phyloP scores from a whole-genome alignment of 345 rosid species.

The Eutrema yunnanense region DNA sequence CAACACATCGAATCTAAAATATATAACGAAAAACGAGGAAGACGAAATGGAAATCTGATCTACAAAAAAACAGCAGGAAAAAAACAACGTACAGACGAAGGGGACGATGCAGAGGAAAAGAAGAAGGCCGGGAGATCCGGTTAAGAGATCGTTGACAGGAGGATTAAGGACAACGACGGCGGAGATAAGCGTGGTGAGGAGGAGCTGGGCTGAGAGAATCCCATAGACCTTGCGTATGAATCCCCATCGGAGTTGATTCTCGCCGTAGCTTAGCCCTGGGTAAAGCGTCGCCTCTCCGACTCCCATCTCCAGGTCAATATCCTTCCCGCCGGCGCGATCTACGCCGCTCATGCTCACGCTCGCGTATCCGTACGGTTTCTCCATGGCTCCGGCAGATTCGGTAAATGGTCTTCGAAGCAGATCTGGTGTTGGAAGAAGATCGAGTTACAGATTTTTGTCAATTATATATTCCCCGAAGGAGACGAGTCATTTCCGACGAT shows the following conservation, averaged over 20 bases:
- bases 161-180: constrained; percentile 57
- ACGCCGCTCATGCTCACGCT: constrained; percentile 32
- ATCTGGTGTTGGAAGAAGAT: not conserved
- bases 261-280: constrained; percentile 77
- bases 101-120: constrained; percentile 69
- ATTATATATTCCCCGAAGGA: not conserved
- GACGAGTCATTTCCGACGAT: not conserved
- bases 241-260: constrained; percentile 92
- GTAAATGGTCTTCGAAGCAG: constrained; percentile 1
- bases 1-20: not conserved
- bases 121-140: constrained; percentile 66
- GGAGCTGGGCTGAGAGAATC: constrained; percentile 71
- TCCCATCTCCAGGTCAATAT: constrained; percentile 54
- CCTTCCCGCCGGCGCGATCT: constrained; percentile 29
- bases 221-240: constrained; percentile 91
- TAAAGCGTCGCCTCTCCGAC: constrained; percentile 62
- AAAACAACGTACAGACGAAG: constrained; percentile 50
- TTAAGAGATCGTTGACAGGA: constrained; percentile 61
- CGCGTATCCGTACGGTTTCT: constrained; percentile 54
- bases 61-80: not conserved
- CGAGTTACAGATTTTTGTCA: not conserved
- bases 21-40: not conserved
- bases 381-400: constrained; percentile 25
- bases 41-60: not conserved
- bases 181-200: constrained; percentile 78